These are phyloP conservation scores for Blastobotrys apis DNA, from an alignment of 1,139 yeast species.

Conservation along the genomic window DNA sequence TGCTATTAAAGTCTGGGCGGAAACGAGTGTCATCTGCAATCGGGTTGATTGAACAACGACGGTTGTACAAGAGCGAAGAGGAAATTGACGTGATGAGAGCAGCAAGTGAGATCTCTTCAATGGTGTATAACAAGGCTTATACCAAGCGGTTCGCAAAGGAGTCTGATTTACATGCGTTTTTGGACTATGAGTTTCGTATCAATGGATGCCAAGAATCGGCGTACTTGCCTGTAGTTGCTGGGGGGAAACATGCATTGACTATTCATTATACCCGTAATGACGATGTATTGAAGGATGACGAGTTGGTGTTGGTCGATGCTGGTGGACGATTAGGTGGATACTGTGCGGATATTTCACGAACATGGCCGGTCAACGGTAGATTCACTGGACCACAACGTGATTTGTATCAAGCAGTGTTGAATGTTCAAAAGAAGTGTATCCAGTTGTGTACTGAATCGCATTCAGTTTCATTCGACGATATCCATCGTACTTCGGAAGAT, in stretches of 20 bases:
- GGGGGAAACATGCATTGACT: slow-evolving; percentile 79
- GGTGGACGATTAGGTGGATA: slow-evolving; percentile 94
- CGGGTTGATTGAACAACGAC: slow-evolving; percentile 49
- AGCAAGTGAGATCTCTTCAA: slow-evolving; percentile 77
- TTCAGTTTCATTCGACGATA: slow-evolving; percentile 60
- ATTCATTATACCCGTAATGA: slow-evolving; percentile 91
- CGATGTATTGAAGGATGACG: slow-evolving; percentile 67
- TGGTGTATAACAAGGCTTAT: slow-evolving; percentile 80
- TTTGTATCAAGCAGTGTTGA: slow-evolving; percentile 79
- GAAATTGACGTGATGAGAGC: slow-evolving; percentile 76
- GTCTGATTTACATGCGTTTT: slow-evolving; percentile 69
- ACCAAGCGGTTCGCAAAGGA: slow-evolving; percentile 59
- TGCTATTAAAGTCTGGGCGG: slow-evolving; percentile 15
- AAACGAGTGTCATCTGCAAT: slow-evolving; percentile 22
- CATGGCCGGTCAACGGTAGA: slow-evolving; percentile 83
- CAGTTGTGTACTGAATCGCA: slow-evolving; percentile 53
- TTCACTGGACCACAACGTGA: slow-evolving; percentile 79
- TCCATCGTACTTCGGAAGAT: slow-evolving; percentile 66
- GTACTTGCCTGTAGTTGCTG: slow-evolving; percentile 93
- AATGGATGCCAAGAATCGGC: slow-evolving; percentile 91
- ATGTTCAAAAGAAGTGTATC: slow-evolving; percentile 77
- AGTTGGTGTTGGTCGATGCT: slow-evolving; percentile 89
- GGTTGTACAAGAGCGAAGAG: slow-evolving; percentile 68
- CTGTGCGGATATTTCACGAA: slow-evolving; percentile 90
- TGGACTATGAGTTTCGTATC: slow-evolving; percentile 75